Evolutionary conservation across 768 basidiomycete species (phyloP), one percentile per base, ranked within the genome.

Genomic region (Hirschioporus abietinus): DNA sequence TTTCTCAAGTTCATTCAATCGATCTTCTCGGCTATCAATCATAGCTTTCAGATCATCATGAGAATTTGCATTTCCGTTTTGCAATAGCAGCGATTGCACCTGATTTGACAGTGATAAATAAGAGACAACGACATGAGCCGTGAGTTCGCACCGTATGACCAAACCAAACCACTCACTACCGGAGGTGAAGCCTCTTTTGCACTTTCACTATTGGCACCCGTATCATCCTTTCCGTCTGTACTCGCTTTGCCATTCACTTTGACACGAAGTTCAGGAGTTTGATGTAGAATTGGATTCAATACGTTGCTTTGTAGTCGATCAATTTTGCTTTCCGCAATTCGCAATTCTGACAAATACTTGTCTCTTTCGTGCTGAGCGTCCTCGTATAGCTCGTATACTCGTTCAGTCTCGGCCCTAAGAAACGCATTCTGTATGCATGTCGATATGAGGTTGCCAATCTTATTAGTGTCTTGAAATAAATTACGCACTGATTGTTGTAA

Each of bases 161-260:
- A 79, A 81, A 80, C 81, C 82, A 89, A 81, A 80, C 81, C 82
- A 89, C 90, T 86, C 84, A 91, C 90, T 81, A 79, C 83, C 76
- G 88, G 86, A 82, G 88, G 84, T 79, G 83, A 85, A 77, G 83
- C 80, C 71, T 74, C 75, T 74, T 77, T 79, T 69, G 80, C 76
- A 77, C 81, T 83, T 81, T 84, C 84, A 75, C 77, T 68, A 63
- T 74, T 77, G 58, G 69, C 64, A 5, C 73, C 72, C 26, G 70
- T 74, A 58, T 78, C 64, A 7, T 74, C 72, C 26, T 71, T 74
- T 58, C 79, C 73, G 66, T 71, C 71, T 70, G 35, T 73, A 26
- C 7, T 65, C 60, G 52, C 6, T 17, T 63, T 64, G 34, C 35
- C 20, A 24, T 27, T 52, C 42, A 52, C 12, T 15, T 52, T 10